phyloP scores from a whole-genome alignment of 306 rosid genomes.

The Ziziphus jujuba region DNA sequence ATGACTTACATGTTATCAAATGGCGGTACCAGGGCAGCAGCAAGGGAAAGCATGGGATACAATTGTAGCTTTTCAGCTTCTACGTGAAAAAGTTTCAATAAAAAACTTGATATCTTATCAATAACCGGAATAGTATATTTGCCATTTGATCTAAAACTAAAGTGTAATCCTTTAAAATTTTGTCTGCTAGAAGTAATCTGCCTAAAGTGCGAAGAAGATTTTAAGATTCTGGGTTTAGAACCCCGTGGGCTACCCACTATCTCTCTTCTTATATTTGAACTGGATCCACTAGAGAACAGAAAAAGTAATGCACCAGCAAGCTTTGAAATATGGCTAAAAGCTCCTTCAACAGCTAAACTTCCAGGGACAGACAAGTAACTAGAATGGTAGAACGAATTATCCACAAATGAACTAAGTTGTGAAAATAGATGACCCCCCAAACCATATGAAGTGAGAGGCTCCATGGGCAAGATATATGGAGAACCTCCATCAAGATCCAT shows the following conservation, averaged over 20 bases:
- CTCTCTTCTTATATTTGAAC: constrained; percentile 38
- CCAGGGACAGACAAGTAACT: constrained; percentile 46
- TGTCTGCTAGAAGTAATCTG: constrained; percentile 38
- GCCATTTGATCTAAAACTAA: constrained; percentile 42
- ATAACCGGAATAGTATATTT: constrained; percentile 33
- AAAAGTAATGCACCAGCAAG: constrained; percentile 58
- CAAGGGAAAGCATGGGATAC: constrained; percentile 55
- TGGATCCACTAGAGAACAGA: constrained; percentile 48
- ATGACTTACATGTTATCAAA: constrained; percentile 66
- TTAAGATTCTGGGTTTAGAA: constrained; percentile 33
- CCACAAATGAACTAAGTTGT: constrained; percentile 49
- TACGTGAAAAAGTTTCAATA: constrained; percentile 42
- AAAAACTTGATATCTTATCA: constrained; percentile 54
- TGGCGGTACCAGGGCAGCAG: constrained; percentile 78
- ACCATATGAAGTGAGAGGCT: constrained; percentile 47
- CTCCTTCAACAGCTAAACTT: constrained; percentile 57
- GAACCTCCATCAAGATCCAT: constrained; percentile 66
- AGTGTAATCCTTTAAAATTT: constrained; percentile 42
- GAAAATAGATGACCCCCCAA: constrained; percentile 45
- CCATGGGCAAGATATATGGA: constrained; percentile 47
- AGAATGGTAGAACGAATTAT: constrained; percentile 45
- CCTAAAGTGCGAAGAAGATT: constrained; percentile 40
- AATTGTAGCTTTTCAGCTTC: constrained; percentile 59
- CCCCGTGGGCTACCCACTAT: constrained; percentile 40
- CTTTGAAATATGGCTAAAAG: constrained; percentile 53